Evolutionary conservation across 495 filamentous ascomycete species (phyloP), one percentile per base, ranked within the genome.

Genomic region (Darksidea phi): DNA sequence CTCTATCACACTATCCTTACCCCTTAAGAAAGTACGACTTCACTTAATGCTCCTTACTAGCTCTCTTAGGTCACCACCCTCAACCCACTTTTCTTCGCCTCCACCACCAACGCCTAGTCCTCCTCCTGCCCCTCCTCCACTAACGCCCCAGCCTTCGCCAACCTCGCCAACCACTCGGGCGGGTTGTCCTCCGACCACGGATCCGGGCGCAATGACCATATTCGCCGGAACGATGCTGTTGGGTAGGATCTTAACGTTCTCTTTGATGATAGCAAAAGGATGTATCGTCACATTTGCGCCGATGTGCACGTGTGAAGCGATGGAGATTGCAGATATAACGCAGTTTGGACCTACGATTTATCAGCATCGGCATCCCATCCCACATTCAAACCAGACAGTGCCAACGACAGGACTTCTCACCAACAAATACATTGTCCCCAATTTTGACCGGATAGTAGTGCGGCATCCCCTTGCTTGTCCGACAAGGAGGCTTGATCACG

Each of bases 191-290:
- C 84, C 90, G 17, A 98, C 91, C 43, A 97, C 81, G 67, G 82
- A 87, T 74, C 89, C 93, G 69, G 88, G 89, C 28, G 91, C 90
- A 61, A 97, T 88, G 12, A 97, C 90, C 86, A 95, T 96, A 55
- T 88, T 87, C 15, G 84, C 78, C 7, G 94, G 88, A 17, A 98
- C 81, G 45, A 96, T 86, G 5, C 86, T 83, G 11, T 86, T 88
- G 62, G 95, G 88, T 57, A 97, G 77, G 51, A 98, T 86, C 61
- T 84, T 84, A 34, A 90, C 88, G 72, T 86, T 90, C 70, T 97
- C 93, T 74, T 95, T 96, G 65, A 98, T 82, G 38, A 97, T 92
- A 37, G 84, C 85, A 71, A 96, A 89, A 68, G 88, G 86, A 55
- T 90, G 89, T 41, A 98, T 74, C 5, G 88, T 86, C 32, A 82